Conservation (phyloP, 1,139 yeast genomes). For the Chernovozyma aurita region DNA sequence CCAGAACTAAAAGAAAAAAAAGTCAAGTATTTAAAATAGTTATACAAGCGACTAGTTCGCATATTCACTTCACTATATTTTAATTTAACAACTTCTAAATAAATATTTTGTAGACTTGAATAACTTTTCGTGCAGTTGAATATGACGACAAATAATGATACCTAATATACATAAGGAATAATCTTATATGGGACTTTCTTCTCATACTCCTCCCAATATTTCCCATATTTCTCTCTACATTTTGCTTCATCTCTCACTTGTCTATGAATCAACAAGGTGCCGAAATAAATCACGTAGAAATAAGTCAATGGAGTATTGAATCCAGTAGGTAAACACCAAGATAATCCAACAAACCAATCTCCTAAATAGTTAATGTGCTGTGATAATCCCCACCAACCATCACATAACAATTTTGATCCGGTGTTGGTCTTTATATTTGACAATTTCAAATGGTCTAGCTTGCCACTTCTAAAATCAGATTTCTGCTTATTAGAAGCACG, state of each 20-base stretch:
- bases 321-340: slow-evolving; percentile 93
- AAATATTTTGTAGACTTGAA: too few relatives aligned
- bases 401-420: slow-evolving; percentile 76
- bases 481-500: slow-evolving; percentile 81
- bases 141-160: too few relatives aligned
- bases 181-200: slow-evolving; percentile 80
- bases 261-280: slow-evolving; percentile 75
- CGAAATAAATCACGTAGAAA: slow-evolving; percentile 82
- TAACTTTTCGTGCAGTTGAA: too few relatives aligned
- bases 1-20: too few relatives aligned
- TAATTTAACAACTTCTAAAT: too few relatives aligned
- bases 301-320: slow-evolving; percentile 78
- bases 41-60: background rate
- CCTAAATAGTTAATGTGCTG: slow-evolving; percentile 95
- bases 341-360: slow-evolving; percentile 87
- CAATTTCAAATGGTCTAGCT: slow-evolving; percentile 55
- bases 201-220: slow-evolving; percentile 82
- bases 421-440: slow-evolving; percentile 67
- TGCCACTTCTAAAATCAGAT: slow-evolving; percentile 76
- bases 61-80: slow-evolving; percentile 3
- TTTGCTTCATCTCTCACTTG: slow-evolving; percentile 89
- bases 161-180: slow-evolving; percentile 76
- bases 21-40: background rate
- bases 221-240: slow-evolving; percentile 81
- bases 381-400: slow-evolving; percentile 95